These are phyloP conservation scores for Exophiala aquamarina DNA, from an alignment of 2,329 filamentous ascomycete species.

Conservation along the genomic window DNA sequence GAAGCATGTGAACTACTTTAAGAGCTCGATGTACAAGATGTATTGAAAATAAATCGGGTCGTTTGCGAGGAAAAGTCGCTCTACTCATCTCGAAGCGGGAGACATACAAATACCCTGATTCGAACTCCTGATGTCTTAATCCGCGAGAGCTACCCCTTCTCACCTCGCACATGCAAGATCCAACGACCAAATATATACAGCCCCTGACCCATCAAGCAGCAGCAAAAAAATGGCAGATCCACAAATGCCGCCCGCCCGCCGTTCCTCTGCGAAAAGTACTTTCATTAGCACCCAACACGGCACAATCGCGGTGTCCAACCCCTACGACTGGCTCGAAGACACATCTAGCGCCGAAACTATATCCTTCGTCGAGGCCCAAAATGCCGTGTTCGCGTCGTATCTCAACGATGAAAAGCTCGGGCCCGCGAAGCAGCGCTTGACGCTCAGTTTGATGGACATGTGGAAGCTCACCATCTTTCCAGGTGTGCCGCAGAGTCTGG, in stretches of 20 bases:
- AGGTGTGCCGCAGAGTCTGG: not conserved
- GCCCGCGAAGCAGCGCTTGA: not conserved
- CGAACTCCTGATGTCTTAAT: no score
- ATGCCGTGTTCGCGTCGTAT: not conserved
- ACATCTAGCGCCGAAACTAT: constrained; percentile 1
- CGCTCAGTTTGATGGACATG: not conserved
- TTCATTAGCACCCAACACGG: constrained; percentile 2
- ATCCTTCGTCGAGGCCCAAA: constrained; percentile 8
- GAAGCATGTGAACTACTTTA: no score
- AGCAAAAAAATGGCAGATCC: no score
- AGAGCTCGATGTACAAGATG: no score
- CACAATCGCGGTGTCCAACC: constrained; percentile 4
- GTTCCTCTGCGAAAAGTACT: not conserved
- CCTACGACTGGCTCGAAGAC: constrained; percentile 12
- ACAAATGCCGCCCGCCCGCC: constrained; percentile 6
- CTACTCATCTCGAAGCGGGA: no score
- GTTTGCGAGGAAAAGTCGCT: no score
- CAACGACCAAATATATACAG: no score
- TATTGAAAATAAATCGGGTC: no score
- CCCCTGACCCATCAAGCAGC: no score
- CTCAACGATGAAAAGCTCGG: constrained; percentile 5
- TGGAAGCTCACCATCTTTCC: not conserved
- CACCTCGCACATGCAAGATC: no score
- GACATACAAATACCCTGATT: no score
- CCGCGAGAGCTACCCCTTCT: no score